Evolutionary conservation across 805 yeast genomes (phyloP), one percentile per base, ranked within the genome.

Genomic region (Candida coleopterorum): DNA sequence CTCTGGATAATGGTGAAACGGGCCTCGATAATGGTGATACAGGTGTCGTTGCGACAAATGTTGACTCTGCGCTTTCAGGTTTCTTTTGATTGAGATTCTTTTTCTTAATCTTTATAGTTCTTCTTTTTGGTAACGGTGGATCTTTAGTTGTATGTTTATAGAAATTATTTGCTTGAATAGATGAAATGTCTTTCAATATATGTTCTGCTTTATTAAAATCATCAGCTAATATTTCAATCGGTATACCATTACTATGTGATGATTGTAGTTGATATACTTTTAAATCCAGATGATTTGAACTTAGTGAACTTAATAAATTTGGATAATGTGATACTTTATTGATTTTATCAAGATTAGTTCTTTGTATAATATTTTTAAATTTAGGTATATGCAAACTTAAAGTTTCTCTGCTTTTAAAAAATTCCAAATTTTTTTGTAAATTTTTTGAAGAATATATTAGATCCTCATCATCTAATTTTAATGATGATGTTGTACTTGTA

Each of bases 381-480:
- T 67, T 62, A 4, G 85, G 79, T 1, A 85, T 72, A 18, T 74
- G 69, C 32, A 90, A 57, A n/a, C 85, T 77, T 42, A 90, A 67
- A 0, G 97, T 85, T 46, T 85, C 87, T 44, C 96, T 74, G 9
- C 18, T 9, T 11, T 81, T 76, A 32, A 78, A 74, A 40, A 90
- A 63, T 4, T 52, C 43, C 12, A 60, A 48, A 31, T 54, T 58
- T 42, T 55, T 57, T 22, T 48, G 54, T 33, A 67, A 55, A 42
- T 64, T 65, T 17, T 85, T 72, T 1, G 84, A 73, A 10, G 89
- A 67, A 49, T 55, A 55, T 31, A 39, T 31, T 8, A 42, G 18
- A n/a, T 39, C 34, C 12, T 39, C 39, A 26, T 44, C 45, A 31
- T 34, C 37, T 34, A 41, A 11, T 39, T 39, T 20, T 37, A 40